Evolutionary conservation across 306 rosid species (phyloP).

Genomic region (Vicia villosa): DNA sequence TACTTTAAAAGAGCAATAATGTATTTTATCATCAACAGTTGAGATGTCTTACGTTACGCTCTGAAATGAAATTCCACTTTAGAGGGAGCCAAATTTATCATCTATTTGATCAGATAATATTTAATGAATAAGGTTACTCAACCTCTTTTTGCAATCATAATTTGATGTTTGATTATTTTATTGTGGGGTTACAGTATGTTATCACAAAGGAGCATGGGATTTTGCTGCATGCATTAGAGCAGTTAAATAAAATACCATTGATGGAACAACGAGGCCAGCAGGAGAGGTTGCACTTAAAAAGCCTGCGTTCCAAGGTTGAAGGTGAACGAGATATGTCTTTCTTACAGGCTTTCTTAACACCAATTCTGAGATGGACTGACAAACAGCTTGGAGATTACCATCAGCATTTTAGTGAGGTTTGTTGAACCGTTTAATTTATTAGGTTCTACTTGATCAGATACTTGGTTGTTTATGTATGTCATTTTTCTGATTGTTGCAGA

Average conservation of each 20-base stretch:
- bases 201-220: constrained; percentile 83
- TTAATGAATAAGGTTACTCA: constrained; percentile 9
- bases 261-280: constrained; percentile 96
- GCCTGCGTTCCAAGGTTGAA: constrained; percentile 73
- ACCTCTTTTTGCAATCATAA: background rate
- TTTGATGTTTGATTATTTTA: constrained; percentile 25
- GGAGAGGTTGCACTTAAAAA: constrained; percentile 84
- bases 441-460: constrained; percentile 15
- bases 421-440: constrained; percentile 38
- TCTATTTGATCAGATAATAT: constrained; percentile 21
- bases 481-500: constrained; percentile 24
- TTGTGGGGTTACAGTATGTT: constrained; percentile 64
- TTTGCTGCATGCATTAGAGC: constrained; percentile 84
- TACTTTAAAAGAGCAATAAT: background rate
- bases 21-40: background rate
- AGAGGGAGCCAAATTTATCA: background rate
- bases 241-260: constrained; percentile 86
- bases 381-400: constrained; percentile 96
- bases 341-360: constrained; percentile 80
- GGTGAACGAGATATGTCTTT: constrained; percentile 69
- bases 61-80: background rate
- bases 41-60: background rate
- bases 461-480: constrained; percentile 30
- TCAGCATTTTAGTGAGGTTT: constrained; percentile 83
- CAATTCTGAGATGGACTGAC: constrained; percentile 85